A percentile compares a stretch with the other conserved stretches of the same genome.
phyloP scores from a whole-genome alignment of 129 eudicot species.

The Flaveria robusta region DNA sequence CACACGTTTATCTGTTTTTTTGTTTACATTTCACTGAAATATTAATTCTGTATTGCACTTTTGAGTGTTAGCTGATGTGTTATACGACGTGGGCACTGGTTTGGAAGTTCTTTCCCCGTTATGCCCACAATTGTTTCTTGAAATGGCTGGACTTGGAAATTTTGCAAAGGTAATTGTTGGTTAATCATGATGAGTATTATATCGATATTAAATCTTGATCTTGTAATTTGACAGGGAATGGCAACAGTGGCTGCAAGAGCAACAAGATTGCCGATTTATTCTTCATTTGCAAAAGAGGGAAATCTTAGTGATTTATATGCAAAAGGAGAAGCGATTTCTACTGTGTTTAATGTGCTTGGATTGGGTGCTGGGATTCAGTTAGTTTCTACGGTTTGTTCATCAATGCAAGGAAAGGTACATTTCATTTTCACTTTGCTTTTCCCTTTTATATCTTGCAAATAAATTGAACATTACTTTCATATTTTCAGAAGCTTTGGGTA shows the following conservation, averaged over 20 bases:
- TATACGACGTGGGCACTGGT: slow-evolving; percentile 89
- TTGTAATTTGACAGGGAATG: slow-evolving; percentile 37
- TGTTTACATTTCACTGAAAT: background rate
- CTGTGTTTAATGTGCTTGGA: slow-evolving; percentile 65
- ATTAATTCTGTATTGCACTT: background rate
- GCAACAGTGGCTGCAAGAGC: slow-evolving; percentile 97
- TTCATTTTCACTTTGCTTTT: background rate
- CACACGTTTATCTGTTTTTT: background rate
- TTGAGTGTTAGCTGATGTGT: slow-evolving; percentile 75
- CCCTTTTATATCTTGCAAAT: slow-evolving; percentile 1
- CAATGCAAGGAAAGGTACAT: slow-evolving; percentile 47
- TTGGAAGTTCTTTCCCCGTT: slow-evolving; percentile 43
- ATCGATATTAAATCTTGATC: background rate
- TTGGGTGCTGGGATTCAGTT: slow-evolving; percentile 46
- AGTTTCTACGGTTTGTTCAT: slow-evolving; percentile 43
- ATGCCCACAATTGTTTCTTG: slow-evolving; percentile 42
- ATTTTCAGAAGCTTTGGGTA: background rate
- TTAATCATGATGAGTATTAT: background rate
- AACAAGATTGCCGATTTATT: slow-evolving; percentile 92
- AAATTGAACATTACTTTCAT: background rate
- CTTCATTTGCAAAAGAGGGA: slow-evolving; percentile 98
- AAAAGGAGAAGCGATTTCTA: slow-evolving; percentile 97
- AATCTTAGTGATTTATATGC: slow-evolving; percentile 97
- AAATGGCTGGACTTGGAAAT: slow-evolving; percentile 54
- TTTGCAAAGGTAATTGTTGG: slow-evolving; percentile 37